Conservation (phyloP, 768 basidiomycete species). For the Russula abietina region DNA sequence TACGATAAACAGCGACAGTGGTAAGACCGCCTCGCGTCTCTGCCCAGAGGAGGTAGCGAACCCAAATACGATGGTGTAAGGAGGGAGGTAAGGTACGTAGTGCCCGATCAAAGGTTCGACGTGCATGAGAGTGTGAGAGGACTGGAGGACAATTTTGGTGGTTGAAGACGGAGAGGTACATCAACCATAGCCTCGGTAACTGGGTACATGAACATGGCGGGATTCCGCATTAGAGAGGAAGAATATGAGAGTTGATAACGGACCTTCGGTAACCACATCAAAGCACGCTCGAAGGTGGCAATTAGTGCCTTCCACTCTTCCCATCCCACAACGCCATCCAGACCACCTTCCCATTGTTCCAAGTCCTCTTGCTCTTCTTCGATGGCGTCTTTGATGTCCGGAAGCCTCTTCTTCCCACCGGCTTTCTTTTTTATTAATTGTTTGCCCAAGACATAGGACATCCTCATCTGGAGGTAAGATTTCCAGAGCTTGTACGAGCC, state of each 20-base stretch:
- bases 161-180: slow-evolving; percentile 84
- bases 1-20: slow-evolving; percentile 75
- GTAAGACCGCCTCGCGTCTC: slow-evolving; percentile 76
- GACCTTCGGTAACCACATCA: slow-evolving; percentile 93
- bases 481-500: slow-evolving; percentile 95
- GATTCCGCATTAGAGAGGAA: not conserved
- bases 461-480: slow-evolving; percentile 77
- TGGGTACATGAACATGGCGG: slow-evolving; percentile 30
- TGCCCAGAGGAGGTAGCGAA: slow-evolving; percentile 87
- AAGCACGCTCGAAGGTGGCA: slow-evolving; percentile 82
- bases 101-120: slow-evolving; percentile 90
- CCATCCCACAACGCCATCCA: slow-evolving; percentile 90
- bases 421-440: slow-evolving; percentile 64
- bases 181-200: slow-evolving; percentile 92
- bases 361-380: slow-evolving; percentile 77
- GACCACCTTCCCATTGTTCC: slow-evolving; percentile 78
- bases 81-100: slow-evolving; percentile 90
- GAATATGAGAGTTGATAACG: slow-evolving; percentile 28
- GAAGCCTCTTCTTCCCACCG: slow-evolving; percentile 87
- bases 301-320: slow-evolving; percentile 91
- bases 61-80: slow-evolving; percentile 88
- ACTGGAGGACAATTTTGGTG: slow-evolving; percentile 84
- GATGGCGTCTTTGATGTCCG: slow-evolving; percentile 83
- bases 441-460: slow-evolving; percentile 81
- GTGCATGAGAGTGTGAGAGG: slow-evolving; percentile 83